Percentiles rank a stretch among this genome's conserved stretches.
These are phyloP conservation scores for Vitellaria paradoxa DNA, from an alignment of 179 eudicot species.

Conservation along the genomic window DNA sequence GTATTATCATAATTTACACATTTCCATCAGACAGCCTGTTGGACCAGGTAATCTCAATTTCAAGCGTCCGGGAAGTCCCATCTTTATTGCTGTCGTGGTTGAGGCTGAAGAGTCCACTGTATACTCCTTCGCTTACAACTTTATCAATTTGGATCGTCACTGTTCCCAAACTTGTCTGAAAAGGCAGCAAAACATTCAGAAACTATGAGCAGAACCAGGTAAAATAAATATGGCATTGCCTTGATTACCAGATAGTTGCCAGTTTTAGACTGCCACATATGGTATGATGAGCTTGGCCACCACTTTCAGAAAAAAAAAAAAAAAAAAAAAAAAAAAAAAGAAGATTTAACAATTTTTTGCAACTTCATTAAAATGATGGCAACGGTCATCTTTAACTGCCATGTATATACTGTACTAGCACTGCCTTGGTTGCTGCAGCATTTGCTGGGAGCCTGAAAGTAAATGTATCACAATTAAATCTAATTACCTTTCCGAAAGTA, in stretches of 20 bases:
- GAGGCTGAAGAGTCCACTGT: constrained; percentile 75
- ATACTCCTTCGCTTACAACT: constrained; percentile 73
- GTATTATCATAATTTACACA: constrained; percentile 18
- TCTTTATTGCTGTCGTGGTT: constrained; percentile 63
- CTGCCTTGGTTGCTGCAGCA: neutral
- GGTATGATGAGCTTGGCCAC: neutral
- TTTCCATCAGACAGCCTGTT: constrained; percentile 46
- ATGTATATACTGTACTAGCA: neutral
- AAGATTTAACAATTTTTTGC: neutral
- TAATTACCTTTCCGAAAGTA: constrained; percentile 74
- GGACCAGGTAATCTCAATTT: constrained; percentile 82
- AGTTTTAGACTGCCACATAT: no score
- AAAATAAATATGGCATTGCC: neutral
- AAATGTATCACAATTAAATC: constrained; percentile 1
- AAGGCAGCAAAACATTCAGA: constrained; percentile 3
- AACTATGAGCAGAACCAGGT: neutral
- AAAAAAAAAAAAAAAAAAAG: neutral
- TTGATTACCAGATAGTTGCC: neutral
- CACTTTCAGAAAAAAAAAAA: neutral
- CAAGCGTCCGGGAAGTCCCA: constrained; percentile 59
- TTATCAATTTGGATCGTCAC: constrained; percentile 84
- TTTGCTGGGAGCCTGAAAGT: neutral
- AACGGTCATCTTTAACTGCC: neutral
- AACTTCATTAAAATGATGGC: neutral
- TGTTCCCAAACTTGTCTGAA: constrained; percentile 76